These are phyloP conservation scores for Globisporangium echinulatum DNA, from an alignment of 352 stramenopile genomes.

Conservation along the genomic window DNA sequence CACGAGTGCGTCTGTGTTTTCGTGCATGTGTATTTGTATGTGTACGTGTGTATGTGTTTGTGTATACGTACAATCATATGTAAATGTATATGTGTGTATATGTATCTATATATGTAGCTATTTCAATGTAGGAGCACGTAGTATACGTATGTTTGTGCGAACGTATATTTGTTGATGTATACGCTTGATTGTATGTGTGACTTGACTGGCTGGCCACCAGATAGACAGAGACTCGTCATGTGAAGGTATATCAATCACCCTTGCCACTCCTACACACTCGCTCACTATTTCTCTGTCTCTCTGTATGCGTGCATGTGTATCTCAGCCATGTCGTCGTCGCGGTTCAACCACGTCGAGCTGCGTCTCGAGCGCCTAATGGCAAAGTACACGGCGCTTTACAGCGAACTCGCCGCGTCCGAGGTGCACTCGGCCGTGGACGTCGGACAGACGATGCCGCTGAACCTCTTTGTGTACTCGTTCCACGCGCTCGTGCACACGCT, in stretches of 20 bases:
- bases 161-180: background rate
- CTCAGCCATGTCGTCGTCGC: slow-evolving; percentile 27
- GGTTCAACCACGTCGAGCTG: slow-evolving; percentile 46
- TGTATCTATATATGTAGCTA: background rate
- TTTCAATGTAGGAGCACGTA: background rate
- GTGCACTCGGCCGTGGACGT: too few species aligned
- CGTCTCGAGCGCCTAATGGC: slow-evolving; percentile 42
- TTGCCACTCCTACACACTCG: too few species aligned
- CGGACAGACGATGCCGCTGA: too few species aligned
- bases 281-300: slow-evolving; percentile 21
- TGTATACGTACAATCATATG: too few species aligned
- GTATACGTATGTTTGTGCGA: background rate
- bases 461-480: slow-evolving; percentile 66
- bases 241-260: too few species aligned
- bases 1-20: too few species aligned
- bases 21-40: too few species aligned
- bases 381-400: slow-evolving; percentile 56
- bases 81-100: background rate
- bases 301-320: background rate
- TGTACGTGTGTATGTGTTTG: too few species aligned
- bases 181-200: background rate
- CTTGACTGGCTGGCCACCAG: background rate
- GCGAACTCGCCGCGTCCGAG: slow-evolving; percentile 16
- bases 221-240: too few species aligned
- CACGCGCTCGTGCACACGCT: slow-evolving; percentile 60